Base-by-base conservation (phyloP, 139 green algal genomes). In the Chlorella ohadii region DNA sequence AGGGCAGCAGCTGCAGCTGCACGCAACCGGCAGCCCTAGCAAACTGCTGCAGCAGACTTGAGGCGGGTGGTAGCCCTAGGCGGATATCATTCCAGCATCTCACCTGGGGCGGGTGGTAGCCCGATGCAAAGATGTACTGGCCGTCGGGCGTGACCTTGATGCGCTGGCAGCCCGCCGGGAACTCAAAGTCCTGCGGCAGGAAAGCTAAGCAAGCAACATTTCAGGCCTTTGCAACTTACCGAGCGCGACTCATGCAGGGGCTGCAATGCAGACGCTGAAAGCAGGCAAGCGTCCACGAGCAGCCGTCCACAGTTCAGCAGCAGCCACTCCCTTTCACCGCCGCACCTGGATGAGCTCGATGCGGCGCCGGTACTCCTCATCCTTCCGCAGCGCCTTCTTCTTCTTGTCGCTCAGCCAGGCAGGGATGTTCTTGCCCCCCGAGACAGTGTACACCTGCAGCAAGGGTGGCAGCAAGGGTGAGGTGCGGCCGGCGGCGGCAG, bases 391-490 rank as follows among this genome's bases (percentile, higher is more conserved):
- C 9, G 89, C 90, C 27, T 91, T 88, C 84, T 96, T 96, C 86
- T 98, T 97, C 73, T 94, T 94, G 67, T 98, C 95, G 1, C 88
- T 91, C 28, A 99, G 78, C 97, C 97, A 99, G 27, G 95, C 80
- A 12, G 97, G 96, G 72, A 98, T 55, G 34, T 82, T 94, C 86
- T 98, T 97, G 78, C 93, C 92, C 31, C 90, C 92, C n/a, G 92
- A 88, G 11, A 99, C 91, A 72, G 96, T 96, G 86, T 99, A 99
- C 6, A 98, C 94, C 95, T 97, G 89, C 27, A 59, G 20, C 28
- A 28, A 0, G 38, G 17, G 68, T 7, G 56, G 2, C 6, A n/a
- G 7, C n/a, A 15, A n/a, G n/a, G 31, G 9, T 3, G 2, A 34
- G 64, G 9, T 25, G 34, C n/a, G 7, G 1, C 4, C 6, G 34